Base-by-base conservation (phyloP, 2,329 filamentous ascomycete species). In the Berkeleyomyces basicola region DNA sequence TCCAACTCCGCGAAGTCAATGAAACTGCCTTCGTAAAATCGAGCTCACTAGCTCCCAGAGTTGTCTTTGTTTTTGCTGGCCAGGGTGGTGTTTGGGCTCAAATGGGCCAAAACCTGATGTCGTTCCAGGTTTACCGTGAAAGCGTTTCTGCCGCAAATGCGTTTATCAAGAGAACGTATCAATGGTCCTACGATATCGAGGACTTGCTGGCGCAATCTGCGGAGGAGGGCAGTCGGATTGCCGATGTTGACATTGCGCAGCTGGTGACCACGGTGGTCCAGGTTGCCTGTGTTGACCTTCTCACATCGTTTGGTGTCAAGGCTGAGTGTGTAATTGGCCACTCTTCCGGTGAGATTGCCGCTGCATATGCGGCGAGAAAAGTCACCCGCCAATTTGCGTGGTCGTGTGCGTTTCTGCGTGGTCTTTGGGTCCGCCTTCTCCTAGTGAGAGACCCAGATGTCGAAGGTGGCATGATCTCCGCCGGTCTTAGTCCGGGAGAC, bases 321-420 rank as follows among this genome's bases (percentile, higher is more conserved):
- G 73, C 75, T 1, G 65, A 64, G 4, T 67, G 70, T 16, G 73
- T 76, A 3, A 68, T 77, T 6, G 76, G 76, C 0, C 76, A 78
- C 65, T 78, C 76, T 0, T 78, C 76, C 0, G 76, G 76, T 1
- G 76, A 78, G 61, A 74, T 78, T 40, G 76, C 75, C 0, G 76
- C 76, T 5, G 75, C 76, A 0, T 76, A 74, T 61, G 74, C 76
- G 7, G 69, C 68, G 0, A 72, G 71, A 0, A 69, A 70, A 14
- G 68, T 78, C 23, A 69, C 71, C 1, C 68, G 69, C 23, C 67
- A 73, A 58, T 68, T 69, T 4, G 76, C 76, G 3, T 77, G 74
- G 73, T 68, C 72, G 55, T 70, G 76, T 40, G 72, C 76, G 2
- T 77, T 75, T 64, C 70, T 72, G 31, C 74, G 76, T 9, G 76